phyloP scores from a whole-genome alignment of 345 rosid species.

The Tarenaya hassleriana region DNA sequence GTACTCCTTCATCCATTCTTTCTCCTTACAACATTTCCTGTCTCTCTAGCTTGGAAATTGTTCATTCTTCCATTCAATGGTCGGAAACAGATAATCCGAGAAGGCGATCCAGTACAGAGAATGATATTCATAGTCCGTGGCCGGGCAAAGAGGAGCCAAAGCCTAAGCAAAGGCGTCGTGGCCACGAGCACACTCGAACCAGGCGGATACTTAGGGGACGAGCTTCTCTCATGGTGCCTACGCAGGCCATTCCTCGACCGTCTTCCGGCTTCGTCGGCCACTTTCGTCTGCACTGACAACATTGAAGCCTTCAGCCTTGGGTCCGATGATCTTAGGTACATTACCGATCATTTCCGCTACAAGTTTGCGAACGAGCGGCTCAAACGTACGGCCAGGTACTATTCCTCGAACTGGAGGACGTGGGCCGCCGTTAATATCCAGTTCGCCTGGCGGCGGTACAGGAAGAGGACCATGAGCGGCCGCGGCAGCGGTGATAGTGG shows the following conservation, averaged over 20 bases:
- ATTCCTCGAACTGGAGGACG: constrained; percentile 86
- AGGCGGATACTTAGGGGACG: constrained; percentile 84
- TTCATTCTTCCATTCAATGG: neutral
- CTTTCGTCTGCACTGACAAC: constrained; percentile 54
- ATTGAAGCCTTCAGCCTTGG: constrained; percentile 65
- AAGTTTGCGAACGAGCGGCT: constrained; percentile 65
- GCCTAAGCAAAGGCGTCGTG: constrained; percentile 64
- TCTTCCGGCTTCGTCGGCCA: constrained; percentile 87
- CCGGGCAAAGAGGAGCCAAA: constrained; percentile 48
- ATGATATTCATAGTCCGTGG: constrained; percentile 71
- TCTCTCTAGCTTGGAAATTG: neutral
- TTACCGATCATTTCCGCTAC: constrained; percentile 84
- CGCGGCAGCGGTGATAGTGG: constrained; percentile 30
- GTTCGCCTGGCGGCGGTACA: constrained; percentile 63
- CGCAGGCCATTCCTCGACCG: constrained; percentile 80
- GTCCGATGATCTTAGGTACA: constrained; percentile 55
- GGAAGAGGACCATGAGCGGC: constrained; percentile 45
- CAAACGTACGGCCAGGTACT: constrained; percentile 73
- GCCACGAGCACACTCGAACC: constrained; percentile 64
- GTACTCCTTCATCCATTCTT: constrained; percentile 25
- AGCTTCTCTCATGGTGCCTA: constrained; percentile 89
- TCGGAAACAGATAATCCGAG: constrained; percentile 64
- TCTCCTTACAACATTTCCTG: neutral
- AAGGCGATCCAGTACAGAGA: constrained; percentile 86
- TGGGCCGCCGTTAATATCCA: constrained; percentile 94